A percentile compares a stretch with the other conserved stretches of the same genome.
Evolutionary conservation across 352 stramenopile genomes (phyloP).

Genomic region (Phytopythium aichiense): DNA sequence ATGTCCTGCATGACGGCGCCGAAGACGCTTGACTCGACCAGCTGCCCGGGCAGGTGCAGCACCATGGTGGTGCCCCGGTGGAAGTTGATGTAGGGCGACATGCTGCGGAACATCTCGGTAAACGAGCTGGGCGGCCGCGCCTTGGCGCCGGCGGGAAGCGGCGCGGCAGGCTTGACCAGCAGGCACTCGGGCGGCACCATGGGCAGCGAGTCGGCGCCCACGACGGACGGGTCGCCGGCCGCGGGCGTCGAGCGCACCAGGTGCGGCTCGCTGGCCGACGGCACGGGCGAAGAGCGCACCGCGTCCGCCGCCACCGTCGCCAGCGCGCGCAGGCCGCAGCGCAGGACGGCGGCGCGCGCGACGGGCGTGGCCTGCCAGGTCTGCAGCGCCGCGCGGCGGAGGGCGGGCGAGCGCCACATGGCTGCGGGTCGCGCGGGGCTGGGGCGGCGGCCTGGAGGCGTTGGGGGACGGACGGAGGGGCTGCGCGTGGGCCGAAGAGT

Average conservation of each 20-base stretch:
- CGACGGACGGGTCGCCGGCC: conserved; percentile 11
- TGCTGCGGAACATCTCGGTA: conserved; percentile 93
- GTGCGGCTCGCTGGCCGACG: background rate
- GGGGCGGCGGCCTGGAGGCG: background rate
- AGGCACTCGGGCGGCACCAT: conserved; percentile 77
- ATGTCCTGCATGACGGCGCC: conserved; percentile 95
- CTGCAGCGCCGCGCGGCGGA: conserved; percentile 3
- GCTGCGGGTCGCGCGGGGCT: no score
- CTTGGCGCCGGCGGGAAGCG: conserved; percentile 12
- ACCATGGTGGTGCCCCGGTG: conserved; percentile 94
- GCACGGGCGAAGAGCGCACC: background rate
- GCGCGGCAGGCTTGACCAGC: conserved; percentile 38
- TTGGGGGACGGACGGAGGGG: background rate
- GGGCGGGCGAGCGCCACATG: conserved; percentile 4
- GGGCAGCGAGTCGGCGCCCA: conserved; percentile 59
- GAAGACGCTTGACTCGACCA: conserved; percentile 92
- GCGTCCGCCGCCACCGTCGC: conserved; percentile 4
- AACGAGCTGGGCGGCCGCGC: conserved; percentile 56
- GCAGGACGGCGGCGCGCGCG: background rate
- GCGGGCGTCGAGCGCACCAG: conserved; percentile 4
- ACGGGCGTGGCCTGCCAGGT: background rate
- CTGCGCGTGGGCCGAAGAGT: background rate
- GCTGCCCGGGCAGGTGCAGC: conserved; percentile 93
- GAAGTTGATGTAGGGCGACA: conserved; percentile 98
- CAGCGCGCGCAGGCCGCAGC: background rate